phyloP scores from a whole-genome alignment of 495 filamentous ascomycete species.

The Penicillium roqueforti region DNA sequence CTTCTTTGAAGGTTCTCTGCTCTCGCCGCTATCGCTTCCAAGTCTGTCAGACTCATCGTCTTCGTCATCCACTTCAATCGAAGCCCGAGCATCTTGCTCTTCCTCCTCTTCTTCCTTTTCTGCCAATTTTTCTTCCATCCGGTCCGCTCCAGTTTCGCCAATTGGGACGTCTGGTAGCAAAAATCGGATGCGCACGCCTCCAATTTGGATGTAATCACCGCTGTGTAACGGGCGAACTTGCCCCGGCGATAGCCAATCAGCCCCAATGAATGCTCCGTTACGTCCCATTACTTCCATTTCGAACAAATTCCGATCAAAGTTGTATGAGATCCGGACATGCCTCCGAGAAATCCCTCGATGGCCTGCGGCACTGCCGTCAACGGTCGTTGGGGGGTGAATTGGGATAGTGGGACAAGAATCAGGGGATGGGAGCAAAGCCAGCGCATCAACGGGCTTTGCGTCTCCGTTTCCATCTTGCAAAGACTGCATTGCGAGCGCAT shows the following conservation, averaged over 20 bases:
- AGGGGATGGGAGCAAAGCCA: slow-evolving; percentile 44
- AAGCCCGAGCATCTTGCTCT: slow-evolving; percentile 24
- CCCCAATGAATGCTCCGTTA: slow-evolving; percentile 83
- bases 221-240: slow-evolving; percentile 63
- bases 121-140: slow-evolving; percentile 58
- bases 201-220: slow-evolving; percentile 73
- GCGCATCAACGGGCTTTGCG: slow-evolving; percentile 37
- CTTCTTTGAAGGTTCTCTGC: slow-evolving; percentile 35
- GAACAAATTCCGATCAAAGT: slow-evolving; percentile 67
- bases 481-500: slow-evolving; percentile 47
- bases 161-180: slow-evolving; percentile 66
- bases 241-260: slow-evolving; percentile 59
- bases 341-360: slow-evolving; percentile 72
- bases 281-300: slow-evolving; percentile 76
- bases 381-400: slow-evolving; percentile 70
- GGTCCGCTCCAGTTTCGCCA: slow-evolving; percentile 64
- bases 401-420: slow-evolving; percentile 70
- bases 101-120: slow-evolving; percentile 36
- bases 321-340: slow-evolving; percentile 81
- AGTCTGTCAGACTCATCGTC: slow-evolving; percentile 33
- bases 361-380: slow-evolving; percentile 57
- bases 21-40: slow-evolving; percentile 31
- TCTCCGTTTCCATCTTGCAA: slow-evolving; percentile 37
- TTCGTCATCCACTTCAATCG: slow-evolving; percentile 36
- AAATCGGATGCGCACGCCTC: slow-evolving; percentile 69